A percentile compares a stretch with the other conserved stretches of the same genome.
Conservation (phyloP, 768 basidiomycete species). For the Aureoboletus auriporus region DNA sequence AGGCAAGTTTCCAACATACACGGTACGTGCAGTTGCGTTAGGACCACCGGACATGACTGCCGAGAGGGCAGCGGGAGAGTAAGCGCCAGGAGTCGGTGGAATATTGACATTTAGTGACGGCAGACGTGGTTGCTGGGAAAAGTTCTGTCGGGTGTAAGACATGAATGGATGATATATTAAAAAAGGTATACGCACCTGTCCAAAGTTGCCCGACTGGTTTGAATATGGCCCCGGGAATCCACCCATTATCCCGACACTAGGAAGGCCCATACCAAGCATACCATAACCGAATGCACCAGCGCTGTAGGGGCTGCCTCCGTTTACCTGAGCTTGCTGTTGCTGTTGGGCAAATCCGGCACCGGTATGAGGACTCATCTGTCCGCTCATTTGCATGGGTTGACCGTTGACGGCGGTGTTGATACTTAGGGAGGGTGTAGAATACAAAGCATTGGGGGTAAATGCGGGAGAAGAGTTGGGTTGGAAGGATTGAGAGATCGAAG, state of each 20-base stretch:
- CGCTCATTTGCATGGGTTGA: constrained; percentile 41
- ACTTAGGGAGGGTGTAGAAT: constrained; percentile 67
- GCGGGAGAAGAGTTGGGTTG: constrained; percentile 40
- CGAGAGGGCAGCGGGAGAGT: constrained; percentile 74
- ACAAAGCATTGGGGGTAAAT: constrained; percentile 59
- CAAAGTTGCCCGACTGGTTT: constrained; percentile 66
- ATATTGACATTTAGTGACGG: constrained; percentile 66
- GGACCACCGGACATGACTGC: constrained; percentile 65
- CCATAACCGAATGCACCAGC: constrained; percentile 51
- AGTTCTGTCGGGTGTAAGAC: constrained; percentile 31
- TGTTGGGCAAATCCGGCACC: constrained; percentile 51
- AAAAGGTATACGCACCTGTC: constrained; percentile 42
- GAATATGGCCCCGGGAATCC: constrained; percentile 59
- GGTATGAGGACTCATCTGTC: constrained; percentile 67
- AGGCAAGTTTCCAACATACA: constrained; percentile 96
- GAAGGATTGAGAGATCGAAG: constrained; percentile 57
- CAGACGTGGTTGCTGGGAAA: constrained; percentile 46
- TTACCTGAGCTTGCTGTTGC: constrained; percentile 40
- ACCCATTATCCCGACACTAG: constrained; percentile 66
- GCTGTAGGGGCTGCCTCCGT: constrained; percentile 54
- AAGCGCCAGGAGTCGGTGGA: constrained; percentile 66
- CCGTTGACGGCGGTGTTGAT: constrained; percentile 58
- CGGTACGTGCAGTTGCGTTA: constrained; percentile 74
- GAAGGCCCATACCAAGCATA: constrained; percentile 80
- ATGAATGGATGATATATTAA: not conserved